phyloP scores from a whole-genome alignment of 768 basidiomycete genomes.

The Lactarius hatsudake region DNA sequence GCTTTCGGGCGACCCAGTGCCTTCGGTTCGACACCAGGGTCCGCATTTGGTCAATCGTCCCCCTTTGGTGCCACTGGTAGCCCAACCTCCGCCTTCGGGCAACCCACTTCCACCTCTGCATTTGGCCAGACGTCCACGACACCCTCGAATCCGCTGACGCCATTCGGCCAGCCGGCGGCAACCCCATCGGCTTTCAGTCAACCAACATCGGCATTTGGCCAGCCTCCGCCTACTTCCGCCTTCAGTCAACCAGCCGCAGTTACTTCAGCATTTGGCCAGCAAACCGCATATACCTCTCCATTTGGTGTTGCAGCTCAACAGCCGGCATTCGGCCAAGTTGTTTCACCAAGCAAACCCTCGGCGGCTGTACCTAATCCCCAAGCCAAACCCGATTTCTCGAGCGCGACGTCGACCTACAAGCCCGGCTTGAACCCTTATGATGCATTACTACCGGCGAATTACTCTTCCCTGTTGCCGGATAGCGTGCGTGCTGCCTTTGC shows the following conservation, averaged over 20 bases:
- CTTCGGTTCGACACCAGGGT: conserved; percentile 28
- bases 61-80: conserved; percentile 6
- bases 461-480: conserved; percentile 49
- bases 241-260: conserved; percentile 44
- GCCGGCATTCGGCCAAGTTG: conserved; percentile 12
- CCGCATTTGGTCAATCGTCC: conserved; percentile 38
- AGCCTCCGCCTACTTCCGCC: conserved; percentile 44
- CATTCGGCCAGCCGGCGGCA: conserved; percentile 29
- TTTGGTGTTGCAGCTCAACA: conserved; percentile 36
- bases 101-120: conserved; percentile 7
- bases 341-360: not conserved
- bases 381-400: conserved; percentile 31
- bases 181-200: conserved; percentile 35
- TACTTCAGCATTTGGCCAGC: conserved; percentile 47
- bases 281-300: conserved; percentile 36
- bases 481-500: conserved; percentile 50
- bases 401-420: conserved; percentile 38
- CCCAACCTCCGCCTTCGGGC: conserved; percentile 14
- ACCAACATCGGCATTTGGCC: conserved; percentile 34
- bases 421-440: conserved; percentile 55
- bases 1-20: conserved; percentile 37
- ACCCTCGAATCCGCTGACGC: conserved; percentile 1
- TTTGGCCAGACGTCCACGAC: conserved; percentile 18
- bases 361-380: conserved; percentile 20
- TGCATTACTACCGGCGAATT: conserved; percentile 51